Conservation (phyloP, 495 filamentous ascomycete species). For the Aspergillus heteromorphus region DNA sequence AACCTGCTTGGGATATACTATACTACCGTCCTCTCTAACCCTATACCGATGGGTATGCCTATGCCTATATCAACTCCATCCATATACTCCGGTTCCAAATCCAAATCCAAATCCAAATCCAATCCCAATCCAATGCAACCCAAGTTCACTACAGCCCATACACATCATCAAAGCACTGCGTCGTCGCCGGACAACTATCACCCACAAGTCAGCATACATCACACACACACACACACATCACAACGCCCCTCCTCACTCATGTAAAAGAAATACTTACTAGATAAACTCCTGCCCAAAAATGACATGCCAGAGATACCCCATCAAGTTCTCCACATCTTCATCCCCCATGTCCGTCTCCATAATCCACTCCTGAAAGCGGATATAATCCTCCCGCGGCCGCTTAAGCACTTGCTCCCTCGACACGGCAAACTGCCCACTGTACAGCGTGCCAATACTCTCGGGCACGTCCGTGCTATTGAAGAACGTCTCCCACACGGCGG, state of each 20-base stretch:
- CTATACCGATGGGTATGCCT: no score
- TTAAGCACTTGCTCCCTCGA: constrained; percentile 44
- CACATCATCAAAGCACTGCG: constrained; percentile 27
- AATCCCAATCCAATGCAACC: neutral
- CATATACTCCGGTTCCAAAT: no score
- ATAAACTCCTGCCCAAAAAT: constrained; percentile 45
- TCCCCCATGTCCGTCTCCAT: constrained; percentile 53
- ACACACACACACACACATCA: no score
- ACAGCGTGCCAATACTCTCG: constrained; percentile 44
- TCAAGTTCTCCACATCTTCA: constrained; percentile 53
- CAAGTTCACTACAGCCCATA: constrained; percentile 17
- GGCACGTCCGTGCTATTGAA: constrained; percentile 45
- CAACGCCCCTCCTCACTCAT: neutral
- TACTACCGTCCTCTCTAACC: no score
- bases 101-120: no score
- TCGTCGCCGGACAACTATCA: constrained; percentile 27
- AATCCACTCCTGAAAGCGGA: constrained; percentile 54
- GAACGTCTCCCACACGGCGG: constrained; percentile 35
- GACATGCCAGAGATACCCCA: constrained; percentile 74
- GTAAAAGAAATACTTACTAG: constrained; percentile 22
- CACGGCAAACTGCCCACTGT: constrained; percentile 70
- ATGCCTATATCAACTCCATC: no score
- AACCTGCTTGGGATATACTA: no score
- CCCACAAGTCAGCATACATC: constrained; percentile 8
- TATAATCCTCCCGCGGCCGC: constrained; percentile 49